Evolutionary conservation across 2,329 filamentous ascomycete genomes (phyloP).

Genomic region (Botrytis pseudocinerea): DNA sequence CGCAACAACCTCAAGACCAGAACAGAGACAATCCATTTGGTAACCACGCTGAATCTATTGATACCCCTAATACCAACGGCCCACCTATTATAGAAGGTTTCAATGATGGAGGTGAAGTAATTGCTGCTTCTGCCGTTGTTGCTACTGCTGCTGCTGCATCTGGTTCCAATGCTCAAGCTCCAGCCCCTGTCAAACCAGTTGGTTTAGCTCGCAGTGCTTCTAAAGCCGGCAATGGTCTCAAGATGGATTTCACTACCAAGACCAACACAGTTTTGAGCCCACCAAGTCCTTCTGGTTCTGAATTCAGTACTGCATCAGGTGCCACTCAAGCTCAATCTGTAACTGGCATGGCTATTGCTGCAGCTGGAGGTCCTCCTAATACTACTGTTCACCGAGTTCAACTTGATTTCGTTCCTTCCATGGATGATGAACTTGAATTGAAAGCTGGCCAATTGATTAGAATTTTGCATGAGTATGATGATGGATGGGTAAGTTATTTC

Average conservation of each 20-base stretch:
- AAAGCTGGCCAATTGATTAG: conserved; percentile 80
- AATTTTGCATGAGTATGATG: conserved; percentile 93
- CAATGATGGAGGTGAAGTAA: conserved; percentile 44
- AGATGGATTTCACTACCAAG: conserved; percentile 53
- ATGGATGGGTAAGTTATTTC: conserved; percentile 78
- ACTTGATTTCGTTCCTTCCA: conserved; percentile 87
- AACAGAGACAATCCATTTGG: conserved; percentile 72
- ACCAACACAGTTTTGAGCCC: conserved; percentile 44
- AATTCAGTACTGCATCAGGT: conserved; percentile 60
- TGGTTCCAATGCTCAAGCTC: conserved; percentile 11
- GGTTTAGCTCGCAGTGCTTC: conserved; percentile 55
- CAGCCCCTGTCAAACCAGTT: conserved; percentile 14
- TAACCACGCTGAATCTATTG: conserved; percentile 55
- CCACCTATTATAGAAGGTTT: conserved; percentile 45
- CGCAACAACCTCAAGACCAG: conserved; percentile 42
- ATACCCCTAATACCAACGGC: conserved; percentile 45
- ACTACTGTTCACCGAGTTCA: conserved; percentile 85
- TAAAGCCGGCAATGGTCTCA: conserved; percentile 54
- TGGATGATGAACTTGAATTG: conserved; percentile 88
- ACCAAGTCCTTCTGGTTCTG: conserved; percentile 62
- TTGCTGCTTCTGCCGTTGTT: conserved; percentile 36
- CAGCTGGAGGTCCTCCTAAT: conserved; percentile 58
- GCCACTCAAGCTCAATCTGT: conserved; percentile 46
- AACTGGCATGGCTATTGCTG: conserved; percentile 60
- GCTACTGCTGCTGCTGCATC: conserved; percentile 32